Conservation (phyloP, 2,329 filamentous ascomycete genomes). For the Akanthomyces lecanii region DNA sequence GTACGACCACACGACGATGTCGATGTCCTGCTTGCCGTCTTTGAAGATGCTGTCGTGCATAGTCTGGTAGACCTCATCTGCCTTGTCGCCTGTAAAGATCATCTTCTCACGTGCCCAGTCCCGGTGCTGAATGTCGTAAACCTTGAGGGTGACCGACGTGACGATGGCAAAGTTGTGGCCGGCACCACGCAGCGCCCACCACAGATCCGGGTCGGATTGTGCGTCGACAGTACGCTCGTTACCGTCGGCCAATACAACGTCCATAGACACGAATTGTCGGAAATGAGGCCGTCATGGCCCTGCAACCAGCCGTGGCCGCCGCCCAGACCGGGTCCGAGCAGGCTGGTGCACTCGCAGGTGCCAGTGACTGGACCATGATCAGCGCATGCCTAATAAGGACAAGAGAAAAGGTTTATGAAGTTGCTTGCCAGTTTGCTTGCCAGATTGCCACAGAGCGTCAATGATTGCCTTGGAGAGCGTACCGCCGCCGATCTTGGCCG, state of each 20-base stretch:
- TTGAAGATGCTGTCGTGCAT: conserved; percentile 43
- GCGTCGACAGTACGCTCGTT: conserved; percentile 34
- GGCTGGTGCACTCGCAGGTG: conserved; percentile 49
- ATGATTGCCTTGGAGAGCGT: conserved; percentile 42
- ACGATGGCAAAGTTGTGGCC: conserved; percentile 59
- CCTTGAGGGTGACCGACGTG: conserved; percentile 43
- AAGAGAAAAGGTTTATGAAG: not conserved
- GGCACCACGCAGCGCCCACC: conserved; percentile 54
- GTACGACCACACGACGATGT: conserved; percentile 48
- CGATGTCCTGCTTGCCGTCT: conserved; percentile 39
- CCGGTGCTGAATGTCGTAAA: conserved; percentile 41
- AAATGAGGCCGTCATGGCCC: conserved; percentile 48
- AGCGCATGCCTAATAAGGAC: not conserved
- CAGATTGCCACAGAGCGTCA: conserved; percentile 44
- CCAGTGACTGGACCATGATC: conserved; percentile 38
- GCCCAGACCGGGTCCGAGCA: conserved; percentile 48
- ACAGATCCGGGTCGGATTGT: conserved; percentile 49
- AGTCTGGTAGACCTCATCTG: conserved; percentile 43
- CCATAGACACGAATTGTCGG: conserved; percentile 49
- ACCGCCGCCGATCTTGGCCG: conserved; percentile 47
- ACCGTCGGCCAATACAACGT: conserved; percentile 49
- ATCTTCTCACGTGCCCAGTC: conserved; percentile 43
- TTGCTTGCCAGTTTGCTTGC: conserved; percentile 44
- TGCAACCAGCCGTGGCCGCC: conserved; percentile 55
- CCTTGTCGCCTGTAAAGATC: conserved; percentile 44